Conservation (phyloP, 352 stramenopile species). For the Phytophthora litchii region DNA sequence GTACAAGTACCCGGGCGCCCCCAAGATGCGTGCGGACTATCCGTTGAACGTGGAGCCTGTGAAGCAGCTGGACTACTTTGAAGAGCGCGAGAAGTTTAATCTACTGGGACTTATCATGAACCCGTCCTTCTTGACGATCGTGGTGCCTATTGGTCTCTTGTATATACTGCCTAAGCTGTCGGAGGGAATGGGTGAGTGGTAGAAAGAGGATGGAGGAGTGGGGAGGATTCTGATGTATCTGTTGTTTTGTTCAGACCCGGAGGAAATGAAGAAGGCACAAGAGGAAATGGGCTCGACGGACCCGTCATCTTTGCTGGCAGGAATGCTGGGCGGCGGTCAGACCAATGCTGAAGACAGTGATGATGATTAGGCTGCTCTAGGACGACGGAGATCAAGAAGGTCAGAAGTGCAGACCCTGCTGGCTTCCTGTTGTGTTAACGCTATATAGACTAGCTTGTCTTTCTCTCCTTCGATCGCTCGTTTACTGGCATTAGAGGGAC, state of each 20-base stretch:
- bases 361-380: slow-evolving; percentile 52
- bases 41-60: slow-evolving; percentile 68
- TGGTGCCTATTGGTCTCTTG: slow-evolving; percentile 76
- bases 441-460: slow-evolving; percentile 34
- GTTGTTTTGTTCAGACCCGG: slow-evolving; percentile 53
- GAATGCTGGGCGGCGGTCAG: slow-evolving; percentile 74
- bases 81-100: slow-evolving; percentile 86
- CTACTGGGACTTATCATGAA: slow-evolving; percentile 76
- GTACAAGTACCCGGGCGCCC: slow-evolving; percentile 81
- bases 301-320: slow-evolving; percentile 65
- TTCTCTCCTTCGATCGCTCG: slow-evolving; percentile 6
- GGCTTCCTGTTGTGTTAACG: slow-evolving; percentile 13
- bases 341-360: slow-evolving; percentile 71
- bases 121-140: slow-evolving; percentile 82
- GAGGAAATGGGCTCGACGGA: slow-evolving; percentile 82
- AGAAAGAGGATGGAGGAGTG: slow-evolving; percentile 7
- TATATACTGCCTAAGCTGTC: slow-evolving; percentile 85
- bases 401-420: slow-evolving; percentile 4
- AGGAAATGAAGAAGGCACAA: slow-evolving; percentile 89
- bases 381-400: slow-evolving; percentile 4
- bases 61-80: slow-evolving; percentile 82
- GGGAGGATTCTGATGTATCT: slow-evolving; percentile 1
- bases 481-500: slow-evolving; percentile 53
- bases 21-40: slow-evolving; percentile 65
- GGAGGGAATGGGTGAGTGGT: slow-evolving; percentile 72